Conservation (phyloP, 768 basidiomycete species). For the Lactarius sanguifluus region DNA sequence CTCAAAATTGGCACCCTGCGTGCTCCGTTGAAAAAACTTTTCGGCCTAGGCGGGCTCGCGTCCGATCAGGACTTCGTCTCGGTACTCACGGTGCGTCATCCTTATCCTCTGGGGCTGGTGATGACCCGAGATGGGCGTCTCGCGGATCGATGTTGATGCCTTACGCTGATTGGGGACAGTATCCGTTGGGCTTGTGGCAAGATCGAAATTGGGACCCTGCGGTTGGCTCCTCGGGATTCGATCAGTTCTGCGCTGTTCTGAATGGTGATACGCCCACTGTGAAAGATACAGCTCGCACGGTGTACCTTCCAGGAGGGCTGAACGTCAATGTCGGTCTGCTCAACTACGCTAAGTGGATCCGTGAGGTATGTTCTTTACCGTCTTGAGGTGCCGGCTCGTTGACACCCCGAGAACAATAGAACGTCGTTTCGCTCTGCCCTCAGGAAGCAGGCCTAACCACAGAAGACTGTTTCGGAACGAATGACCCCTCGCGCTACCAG, state of each 20-base stretch:
- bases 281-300: slow-evolving; percentile 3
- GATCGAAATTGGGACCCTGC: slow-evolving; percentile 82
- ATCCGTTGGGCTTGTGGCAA: slow-evolving; percentile 77
- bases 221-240: slow-evolving; percentile 58
- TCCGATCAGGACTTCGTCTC: slow-evolving; percentile 81
- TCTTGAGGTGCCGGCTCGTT: slow-evolving; percentile 5
- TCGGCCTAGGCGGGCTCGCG: slow-evolving; percentile 66
- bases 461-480: slow-evolving; percentile 86
- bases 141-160: too few species aligned
- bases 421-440: slow-evolving; percentile 27
- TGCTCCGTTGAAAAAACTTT: slow-evolving; percentile 63
- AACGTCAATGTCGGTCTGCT: slow-evolving; percentile 57
- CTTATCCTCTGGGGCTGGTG: background rate
- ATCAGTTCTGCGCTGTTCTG: slow-evolving; percentile 63
- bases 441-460: slow-evolving; percentile 42
- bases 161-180: slow-evolving; percentile 36
- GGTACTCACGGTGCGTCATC: slow-evolving; percentile 52
- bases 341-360: slow-evolving; percentile 79
- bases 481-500: slow-evolving; percentile 61
- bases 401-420: slow-evolving; percentile 39
- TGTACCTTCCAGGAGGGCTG: slow-evolving; percentile 7
- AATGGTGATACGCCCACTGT: slow-evolving; percentile 20
- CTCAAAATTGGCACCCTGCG: slow-evolving; percentile 50
- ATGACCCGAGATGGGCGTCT: background rate
- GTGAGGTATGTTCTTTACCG: slow-evolving; percentile 46